Base-by-base conservation (phyloP, 345 rosid genomes). In the Boechera stricta region DNA sequence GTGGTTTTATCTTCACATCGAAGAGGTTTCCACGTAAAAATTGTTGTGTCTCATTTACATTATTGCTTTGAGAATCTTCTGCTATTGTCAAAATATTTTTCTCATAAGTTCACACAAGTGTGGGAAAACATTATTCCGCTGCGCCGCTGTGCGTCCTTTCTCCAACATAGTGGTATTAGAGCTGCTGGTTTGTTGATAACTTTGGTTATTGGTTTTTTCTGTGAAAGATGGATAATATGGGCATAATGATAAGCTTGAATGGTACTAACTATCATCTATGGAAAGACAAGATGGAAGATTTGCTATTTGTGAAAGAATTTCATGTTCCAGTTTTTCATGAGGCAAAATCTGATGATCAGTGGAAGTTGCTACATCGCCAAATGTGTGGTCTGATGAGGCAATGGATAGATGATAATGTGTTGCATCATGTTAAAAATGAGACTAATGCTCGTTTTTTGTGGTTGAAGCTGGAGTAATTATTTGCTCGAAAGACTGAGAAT, bases 381-480 rank as follows among this genome's bases (percentile, higher is more conserved):
- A 41, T 57, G 47, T 60, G 65, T 60, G 48, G 48, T 60, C 9
- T 6, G 4, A 38, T 61, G 10, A 61, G 5, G 4, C 31, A 61
- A 38, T 38, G 66, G 16, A 10, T 38, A 10, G 47, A 59, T 32
- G 44, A 35, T 59, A 59, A 59, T 59, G 44, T 59, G 28, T 13
- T 6, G 1, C 2, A 56, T 55, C 61, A 29, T 57, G 32, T 57
- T 57, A 7, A 57, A 57, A 54, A 26, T 55, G 6, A 31, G 18
- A 57, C 11, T 15, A 7, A 31, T 57, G 24, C 11, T 57, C 41
- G 3, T 15, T 57, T 0, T 31, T 57, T 57, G 39, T 57, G 36
- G 41, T 31, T 31, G 10, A 31, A 57, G 21, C 11, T 57, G 0
- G 24, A 57, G 28, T 45, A 59, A 8, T 2, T 59, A 15, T 62